A percentile compares a stretch with the other conserved stretches of the same genome.
phyloP scores from a whole-genome alignment of 192 early-diverging fungal species.

The Coemansia sp. region DNA sequence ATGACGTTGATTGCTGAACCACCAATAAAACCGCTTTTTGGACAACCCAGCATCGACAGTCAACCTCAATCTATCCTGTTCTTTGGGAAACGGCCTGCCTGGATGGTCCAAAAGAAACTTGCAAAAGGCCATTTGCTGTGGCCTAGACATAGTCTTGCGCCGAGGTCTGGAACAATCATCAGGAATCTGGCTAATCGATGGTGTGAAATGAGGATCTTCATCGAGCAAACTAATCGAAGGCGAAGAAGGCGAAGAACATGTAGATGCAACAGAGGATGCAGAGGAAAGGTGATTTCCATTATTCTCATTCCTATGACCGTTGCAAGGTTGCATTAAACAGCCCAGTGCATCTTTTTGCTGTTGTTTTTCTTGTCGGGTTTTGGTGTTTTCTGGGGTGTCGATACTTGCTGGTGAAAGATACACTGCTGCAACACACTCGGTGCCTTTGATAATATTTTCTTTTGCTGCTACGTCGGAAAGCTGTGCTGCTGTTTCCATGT shows the following conservation, averaged over 20 bases:
- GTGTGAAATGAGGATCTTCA: not conserved
- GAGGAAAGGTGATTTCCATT: constrained; percentile 1
- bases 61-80: constrained; percentile 13
- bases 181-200: not conserved
- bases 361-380: not conserved
- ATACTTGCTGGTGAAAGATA: not conserved
- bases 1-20: constrained; percentile 51
- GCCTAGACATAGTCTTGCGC: constrained; percentile 17
- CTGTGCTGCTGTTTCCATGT: not conserved
- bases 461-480: not conserved
- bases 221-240: not conserved
- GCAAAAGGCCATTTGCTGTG: constrained; percentile 19
- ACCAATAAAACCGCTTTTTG: constrained; percentile 39
- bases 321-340: not conserved
- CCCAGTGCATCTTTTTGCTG: not conserved
- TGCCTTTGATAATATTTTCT: not conserved
- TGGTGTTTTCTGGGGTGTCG: not conserved
- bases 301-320: not conserved
- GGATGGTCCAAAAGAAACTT: constrained; percentile 27
- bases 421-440: not conserved
- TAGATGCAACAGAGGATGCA: not conserved
- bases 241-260: not conserved
- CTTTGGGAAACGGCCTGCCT: constrained; percentile 35
- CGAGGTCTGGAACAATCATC: not conserved
- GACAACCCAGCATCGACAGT: constrained; percentile 2